Percentiles rank a stretch among this genome's conserved stretches.
These are phyloP conservation scores for Leccinellum rugosiceps DNA, from an alignment of 768 basidiomycete species.

Conservation along the genomic window DNA sequence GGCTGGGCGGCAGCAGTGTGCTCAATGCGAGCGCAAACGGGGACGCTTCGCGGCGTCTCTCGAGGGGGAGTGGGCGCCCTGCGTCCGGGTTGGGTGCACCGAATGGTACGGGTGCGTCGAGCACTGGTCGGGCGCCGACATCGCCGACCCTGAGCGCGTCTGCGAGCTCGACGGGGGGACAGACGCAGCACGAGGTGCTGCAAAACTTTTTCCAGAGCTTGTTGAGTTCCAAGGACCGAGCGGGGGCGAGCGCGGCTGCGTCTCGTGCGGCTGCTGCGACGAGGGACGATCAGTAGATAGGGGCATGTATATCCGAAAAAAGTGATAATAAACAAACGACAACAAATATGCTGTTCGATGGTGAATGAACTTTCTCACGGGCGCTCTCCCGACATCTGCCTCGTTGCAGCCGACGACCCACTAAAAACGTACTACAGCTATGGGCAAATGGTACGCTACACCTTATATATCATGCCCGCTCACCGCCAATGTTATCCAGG, in stretches of 20 bases:
- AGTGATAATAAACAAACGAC: constrained; percentile 15
- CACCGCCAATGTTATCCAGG: constrained; percentile 38
- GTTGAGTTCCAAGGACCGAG: constrained; percentile 65
- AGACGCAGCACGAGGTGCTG: constrained; percentile 76
- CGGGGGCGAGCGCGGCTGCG: constrained; percentile 32
- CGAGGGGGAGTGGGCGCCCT: constrained; percentile 24
- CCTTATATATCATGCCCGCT: constrained; percentile 2
- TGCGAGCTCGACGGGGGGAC: constrained; percentile 50
- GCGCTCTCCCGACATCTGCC: constrained; percentile 20
- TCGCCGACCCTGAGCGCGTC: constrained; percentile 38
- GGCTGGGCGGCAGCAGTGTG: constrained; percentile 34
- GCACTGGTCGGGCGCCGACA: constrained; percentile 34
- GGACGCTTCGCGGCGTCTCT: constrained; percentile 35
- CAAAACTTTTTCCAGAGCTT: constrained; percentile 88
- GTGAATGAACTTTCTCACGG: constrained; percentile 23
- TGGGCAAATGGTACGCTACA: constrained; percentile 70
- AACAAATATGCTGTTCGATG: constrained; percentile 14
- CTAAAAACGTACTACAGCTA: constrained; percentile 34
- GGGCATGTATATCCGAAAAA: background rate
- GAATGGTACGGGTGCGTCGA: constrained; percentile 33
- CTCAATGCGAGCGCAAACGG: constrained; percentile 33
- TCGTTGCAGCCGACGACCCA: constrained; percentile 24
- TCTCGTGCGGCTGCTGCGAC: constrained; percentile 18
- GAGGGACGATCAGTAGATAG: background rate
- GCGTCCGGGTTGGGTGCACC: constrained; percentile 39